Conservation (phyloP, 139 green algal species). For the Raphidocelis subcapitata region DNA sequence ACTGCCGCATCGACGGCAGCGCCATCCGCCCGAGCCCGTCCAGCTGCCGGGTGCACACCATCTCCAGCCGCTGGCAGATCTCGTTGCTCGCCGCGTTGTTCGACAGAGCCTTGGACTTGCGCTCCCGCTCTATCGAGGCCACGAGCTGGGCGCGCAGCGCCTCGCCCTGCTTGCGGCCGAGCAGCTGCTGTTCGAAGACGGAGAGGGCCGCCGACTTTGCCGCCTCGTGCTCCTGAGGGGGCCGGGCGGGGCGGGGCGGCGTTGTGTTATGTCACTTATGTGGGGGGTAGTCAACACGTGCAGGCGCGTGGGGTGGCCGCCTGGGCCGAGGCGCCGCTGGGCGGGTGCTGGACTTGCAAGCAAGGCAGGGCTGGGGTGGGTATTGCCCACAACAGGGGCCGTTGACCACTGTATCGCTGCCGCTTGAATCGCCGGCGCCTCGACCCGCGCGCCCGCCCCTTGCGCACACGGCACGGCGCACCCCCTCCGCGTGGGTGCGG, state of each 20-base stretch:
- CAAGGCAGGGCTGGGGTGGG: no score
- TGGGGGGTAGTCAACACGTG: not conserved
- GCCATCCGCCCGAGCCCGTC: slow-evolving; percentile 39
- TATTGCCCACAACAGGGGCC: no score
- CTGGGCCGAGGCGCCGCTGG: no score
- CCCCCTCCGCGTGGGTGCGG: not conserved
- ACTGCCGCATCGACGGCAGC: slow-evolving; percentile 61
- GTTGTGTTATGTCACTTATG: not conserved
- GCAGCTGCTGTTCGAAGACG: slow-evolving; percentile 51
- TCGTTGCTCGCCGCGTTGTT: slow-evolving; percentile 43
- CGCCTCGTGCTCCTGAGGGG: slow-evolving; percentile 8
- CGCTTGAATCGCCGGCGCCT: not conserved
- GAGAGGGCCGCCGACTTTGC: slow-evolving; percentile 7
- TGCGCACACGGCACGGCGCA: not conserved
- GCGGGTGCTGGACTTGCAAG: no score
- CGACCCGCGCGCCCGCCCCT: no score
- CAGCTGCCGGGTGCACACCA: slow-evolving; percentile 24
- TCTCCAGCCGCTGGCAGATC: slow-evolving; percentile 38
- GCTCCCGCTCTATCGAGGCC: slow-evolving; percentile 41
- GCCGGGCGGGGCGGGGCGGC: not conserved
- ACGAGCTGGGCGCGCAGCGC: slow-evolving; percentile 43
- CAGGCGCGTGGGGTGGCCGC: no score
- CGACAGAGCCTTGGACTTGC: slow-evolving; percentile 26
- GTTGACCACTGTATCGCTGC: not conserved
- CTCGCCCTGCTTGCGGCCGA: slow-evolving; percentile 38